Conservation (phyloP, 2,329 filamentous ascomycete species). For the Nemania abortiva region DNA sequence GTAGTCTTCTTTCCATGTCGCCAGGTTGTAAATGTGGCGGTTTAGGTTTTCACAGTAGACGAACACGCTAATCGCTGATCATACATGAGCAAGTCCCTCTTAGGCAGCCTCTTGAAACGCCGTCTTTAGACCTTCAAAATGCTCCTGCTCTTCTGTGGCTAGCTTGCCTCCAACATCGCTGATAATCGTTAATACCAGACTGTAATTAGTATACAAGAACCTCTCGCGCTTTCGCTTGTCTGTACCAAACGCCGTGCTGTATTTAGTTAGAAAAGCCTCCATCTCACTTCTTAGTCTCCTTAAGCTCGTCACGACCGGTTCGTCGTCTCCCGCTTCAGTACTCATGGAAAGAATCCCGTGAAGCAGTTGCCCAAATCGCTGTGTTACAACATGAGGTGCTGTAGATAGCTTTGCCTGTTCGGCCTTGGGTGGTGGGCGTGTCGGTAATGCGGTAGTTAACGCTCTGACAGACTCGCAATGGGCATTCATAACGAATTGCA, state of each 20-base stretch:
- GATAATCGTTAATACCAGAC: conserved; percentile 92
- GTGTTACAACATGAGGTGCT: conserved; percentile 91
- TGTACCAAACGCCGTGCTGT: conserved; percentile 77
- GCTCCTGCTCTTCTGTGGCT: conserved; percentile 77
- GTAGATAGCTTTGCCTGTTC: conserved; percentile 74
- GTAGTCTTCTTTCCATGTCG: neutral
- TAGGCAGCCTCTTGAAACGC: conserved; percentile 64
- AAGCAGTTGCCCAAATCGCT: conserved; percentile 93
- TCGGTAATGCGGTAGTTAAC: conserved; percentile 66
- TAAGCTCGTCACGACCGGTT: conserved; percentile 87
- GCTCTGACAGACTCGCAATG: conserved; percentile 88
- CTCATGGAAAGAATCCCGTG: conserved; percentile 87
- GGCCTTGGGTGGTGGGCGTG: conserved; percentile 58
- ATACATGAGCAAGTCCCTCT: conserved; percentile 14
- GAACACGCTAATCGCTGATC: conserved; percentile 20
- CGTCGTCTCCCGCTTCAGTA: conserved; percentile 92
- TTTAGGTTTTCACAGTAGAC: neutral
- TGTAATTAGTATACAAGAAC: conserved; percentile 97
- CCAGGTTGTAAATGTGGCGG: neutral
- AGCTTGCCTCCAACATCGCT: conserved; percentile 80
- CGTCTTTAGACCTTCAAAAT: conserved; percentile 77
- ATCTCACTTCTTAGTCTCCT: conserved; percentile 82
- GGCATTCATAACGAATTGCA: conserved; percentile 92
- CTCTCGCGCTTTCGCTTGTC: conserved; percentile 85
- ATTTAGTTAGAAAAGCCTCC: conserved; percentile 82